Evolutionary conservation across 768 basidiomycete genomes (phyloP).

Genomic region (Porpolomopsis calyptriformis): DNA sequence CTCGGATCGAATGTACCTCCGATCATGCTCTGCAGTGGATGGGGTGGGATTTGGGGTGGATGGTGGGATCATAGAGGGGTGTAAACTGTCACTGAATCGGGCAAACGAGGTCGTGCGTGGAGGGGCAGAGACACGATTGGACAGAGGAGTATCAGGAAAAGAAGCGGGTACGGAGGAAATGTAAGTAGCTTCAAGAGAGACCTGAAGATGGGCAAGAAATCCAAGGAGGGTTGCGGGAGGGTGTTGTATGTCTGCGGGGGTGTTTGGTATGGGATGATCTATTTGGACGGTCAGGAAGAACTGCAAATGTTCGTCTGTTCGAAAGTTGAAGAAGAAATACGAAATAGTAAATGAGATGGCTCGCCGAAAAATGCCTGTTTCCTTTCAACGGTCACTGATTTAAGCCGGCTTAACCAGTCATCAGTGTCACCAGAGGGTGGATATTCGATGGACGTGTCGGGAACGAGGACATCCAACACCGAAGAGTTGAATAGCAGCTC

Average conservation of each 20-base stretch:
- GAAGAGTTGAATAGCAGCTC: slow-evolving; percentile 56
- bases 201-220: slow-evolving; percentile 60
- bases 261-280: slow-evolving; percentile 42
- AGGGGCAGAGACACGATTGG: slow-evolving; percentile 34
- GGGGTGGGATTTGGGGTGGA: slow-evolving; percentile 81
- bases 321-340: slow-evolving; percentile 17
- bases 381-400: slow-evolving; percentile 36
- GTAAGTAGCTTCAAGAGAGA: slow-evolving; percentile 75
- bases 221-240: slow-evolving; percentile 42
- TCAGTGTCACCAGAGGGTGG: slow-evolving; percentile 37
- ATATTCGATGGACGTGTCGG: slow-evolving; percentile 52
- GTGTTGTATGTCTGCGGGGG: slow-evolving; percentile 24
- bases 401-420: slow-evolving; percentile 46
- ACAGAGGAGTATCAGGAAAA: slow-evolving; percentile 24
- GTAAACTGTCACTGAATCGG: slow-evolving; percentile 28
- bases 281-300: slow-evolving; percentile 43
- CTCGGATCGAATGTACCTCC: slow-evolving; percentile 66
- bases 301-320: slow-evolving; percentile 46
- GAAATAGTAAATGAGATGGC: slow-evolving; percentile 5
- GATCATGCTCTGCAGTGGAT: slow-evolving; percentile 57
- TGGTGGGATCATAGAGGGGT: slow-evolving; percentile 70
- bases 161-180: slow-evolving; percentile 41
- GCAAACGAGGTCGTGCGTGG: slow-evolving; percentile 44
- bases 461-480: slow-evolving; percentile 51
- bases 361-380: slow-evolving; percentile 67